Conservation (phyloP, 2,329 filamentous ascomycete genomes). For the Lecanicillium sp. region DNA sequence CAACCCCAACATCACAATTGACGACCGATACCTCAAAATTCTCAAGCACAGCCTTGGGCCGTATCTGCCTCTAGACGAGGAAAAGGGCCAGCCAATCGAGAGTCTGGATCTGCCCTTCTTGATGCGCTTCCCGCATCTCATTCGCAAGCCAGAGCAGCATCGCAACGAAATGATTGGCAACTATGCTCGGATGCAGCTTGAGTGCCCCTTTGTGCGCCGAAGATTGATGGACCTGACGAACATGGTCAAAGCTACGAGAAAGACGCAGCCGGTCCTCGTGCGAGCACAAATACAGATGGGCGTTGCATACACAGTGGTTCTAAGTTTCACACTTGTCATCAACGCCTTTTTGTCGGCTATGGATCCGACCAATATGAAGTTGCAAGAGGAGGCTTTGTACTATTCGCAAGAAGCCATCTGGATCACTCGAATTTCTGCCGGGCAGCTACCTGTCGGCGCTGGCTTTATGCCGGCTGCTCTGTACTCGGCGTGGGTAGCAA, state of each 20-base stretch:
- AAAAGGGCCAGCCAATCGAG: constrained; percentile 12
- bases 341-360: constrained; percentile 22
- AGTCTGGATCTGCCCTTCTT: constrained; percentile 11
- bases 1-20: constrained; percentile 12
- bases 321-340: constrained; percentile 19
- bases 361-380: constrained; percentile 11
- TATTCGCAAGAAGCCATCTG: constrained; percentile 20
- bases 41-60: neutral
- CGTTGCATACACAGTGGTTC: constrained; percentile 17
- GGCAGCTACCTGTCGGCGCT: constrained; percentile 23
- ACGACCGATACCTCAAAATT: constrained; percentile 3
- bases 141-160: constrained; percentile 10
- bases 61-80: constrained; percentile 7
- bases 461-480: constrained; percentile 23
- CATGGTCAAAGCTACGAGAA: constrained; percentile 1
- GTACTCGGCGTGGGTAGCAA: constrained; percentile 21
- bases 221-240: constrained; percentile 7
- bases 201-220: constrained; percentile 12
- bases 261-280: neutral
- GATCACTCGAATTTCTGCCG: constrained; percentile 18
- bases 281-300: constrained; percentile 9
- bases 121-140: constrained; percentile 6
- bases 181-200: constrained; percentile 7
- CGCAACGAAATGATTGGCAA: neutral
- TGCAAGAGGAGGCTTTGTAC: constrained; percentile 17